Evolutionary conservation across 2,329 filamentous ascomycete species (phyloP), one percentile per base, ranked within the genome.

Genomic region (Colletotrichum musae): DNA sequence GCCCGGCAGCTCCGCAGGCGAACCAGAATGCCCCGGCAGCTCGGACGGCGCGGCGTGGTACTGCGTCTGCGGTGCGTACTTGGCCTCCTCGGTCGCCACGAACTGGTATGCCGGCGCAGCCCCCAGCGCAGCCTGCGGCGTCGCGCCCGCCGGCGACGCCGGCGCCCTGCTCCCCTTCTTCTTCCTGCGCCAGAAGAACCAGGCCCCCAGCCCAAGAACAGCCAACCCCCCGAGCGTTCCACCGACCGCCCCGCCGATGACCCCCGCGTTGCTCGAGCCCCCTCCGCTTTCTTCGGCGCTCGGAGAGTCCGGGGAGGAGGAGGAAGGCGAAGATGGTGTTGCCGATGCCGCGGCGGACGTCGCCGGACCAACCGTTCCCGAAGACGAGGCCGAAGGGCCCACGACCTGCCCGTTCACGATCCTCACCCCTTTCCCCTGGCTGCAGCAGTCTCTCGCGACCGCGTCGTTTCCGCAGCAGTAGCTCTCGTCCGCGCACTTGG

Each of bases 331-430:
- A 2, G 21, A 52, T 7, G 28, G 28, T 32, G 5, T 32, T 4
- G 32, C 43, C 6, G 48, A 10, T 2, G 48, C 5, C 5, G 58
- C 15, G 13, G 26, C 13, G 6, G 12, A n/a, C 6, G 58, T 21
- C 50, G 50, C 13, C 5, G 12, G 24, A 2, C 18, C n/a, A 18
- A 13, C 15, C 50, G 6, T 6, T 7, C 21, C 15, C 7, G 58
- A 61, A 41, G 58, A 32, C 0, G 36, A 6, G 1, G 58, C 32
- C 12, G 47, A 43, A 0, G 32, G 4, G 1, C 32, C 32, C 13
- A 53, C 58, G 4, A 60, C 47, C 58, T 60, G 3, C 16, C 48
- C 58, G 32, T 61, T 1, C 9, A 21, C 48, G 47, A 61, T 53
- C 10, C 12, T 15, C 1, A 45, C 48, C 5, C 58, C 58, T 13